Evolutionary conservation across 208 protist species (phyloP).

Genomic region (Crithidia thermophila): DNA sequence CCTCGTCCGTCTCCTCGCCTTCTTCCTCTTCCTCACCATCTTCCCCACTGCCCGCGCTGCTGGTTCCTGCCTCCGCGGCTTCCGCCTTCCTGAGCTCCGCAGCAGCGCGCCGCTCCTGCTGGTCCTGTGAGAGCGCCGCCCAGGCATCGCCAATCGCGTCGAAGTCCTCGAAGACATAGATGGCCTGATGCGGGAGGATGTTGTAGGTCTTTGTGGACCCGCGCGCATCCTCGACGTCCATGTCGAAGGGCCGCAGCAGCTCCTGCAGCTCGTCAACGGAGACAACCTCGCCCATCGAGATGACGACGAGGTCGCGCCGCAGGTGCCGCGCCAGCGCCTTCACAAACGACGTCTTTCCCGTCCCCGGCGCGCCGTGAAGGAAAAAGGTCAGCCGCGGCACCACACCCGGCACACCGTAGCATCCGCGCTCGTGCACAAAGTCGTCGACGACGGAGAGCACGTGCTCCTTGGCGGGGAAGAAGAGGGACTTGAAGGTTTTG

Average conservation of each 20-base stretch:
- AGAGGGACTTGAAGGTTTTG: conserved; percentile 77
- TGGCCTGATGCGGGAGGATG: conserved; percentile 49
- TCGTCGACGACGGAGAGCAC: conserved; percentile 71
- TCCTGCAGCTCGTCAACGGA: conserved; percentile 68
- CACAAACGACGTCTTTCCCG: conserved; percentile 93
- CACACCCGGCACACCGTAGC: conserved; percentile 72
- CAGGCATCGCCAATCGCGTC: conserved; percentile 56
- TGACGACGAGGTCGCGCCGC: conserved; percentile 67
- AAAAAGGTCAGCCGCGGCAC: conserved; percentile 77
- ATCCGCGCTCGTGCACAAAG: conserved; percentile 62
- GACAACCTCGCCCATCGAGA: conserved; percentile 70
- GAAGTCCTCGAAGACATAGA: conserved; percentile 89
- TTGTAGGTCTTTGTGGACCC: neutral
- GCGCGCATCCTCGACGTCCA: conserved; percentile 9
- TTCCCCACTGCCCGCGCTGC: too few relatives aligned
- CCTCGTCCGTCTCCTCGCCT: neutral
- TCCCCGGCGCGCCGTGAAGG: conserved; percentile 92
- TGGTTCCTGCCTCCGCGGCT: neutral
- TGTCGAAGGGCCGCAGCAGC: conserved; percentile 52
- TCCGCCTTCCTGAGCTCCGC: conserved; percentile 9
- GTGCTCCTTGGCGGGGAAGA: conserved; percentile 78
- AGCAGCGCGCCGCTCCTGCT: neutral
- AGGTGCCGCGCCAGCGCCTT: conserved; percentile 83
- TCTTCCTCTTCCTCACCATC: conserved; percentile 13
- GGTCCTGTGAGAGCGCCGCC: conserved; percentile 10